These are phyloP conservation scores for Echinochloa phyllopogon DNA, from an alignment of 176 grass and related monocot species.

Conservation along the genomic window DNA sequence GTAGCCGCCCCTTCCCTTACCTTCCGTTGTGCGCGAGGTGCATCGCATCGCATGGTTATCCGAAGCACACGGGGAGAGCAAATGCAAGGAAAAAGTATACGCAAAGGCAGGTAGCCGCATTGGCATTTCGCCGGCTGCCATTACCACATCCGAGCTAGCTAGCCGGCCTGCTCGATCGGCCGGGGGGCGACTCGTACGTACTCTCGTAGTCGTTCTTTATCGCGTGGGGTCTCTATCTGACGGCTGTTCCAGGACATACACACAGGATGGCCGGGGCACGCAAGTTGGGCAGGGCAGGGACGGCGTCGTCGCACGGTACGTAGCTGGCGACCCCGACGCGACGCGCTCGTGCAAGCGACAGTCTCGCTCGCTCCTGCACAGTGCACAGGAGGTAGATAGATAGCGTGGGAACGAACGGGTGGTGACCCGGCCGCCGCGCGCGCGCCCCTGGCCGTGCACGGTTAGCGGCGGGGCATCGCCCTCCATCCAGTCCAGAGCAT, in stretches of 20 bases:
- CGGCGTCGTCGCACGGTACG: neutral
- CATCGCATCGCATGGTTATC: neutral
- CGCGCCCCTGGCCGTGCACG: too few species aligned
- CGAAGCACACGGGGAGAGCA: neutral
- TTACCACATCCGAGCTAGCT: neutral
- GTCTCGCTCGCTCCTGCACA: neutral
- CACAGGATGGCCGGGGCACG: neutral
- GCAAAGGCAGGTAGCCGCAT: neutral
- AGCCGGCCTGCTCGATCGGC: neutral
- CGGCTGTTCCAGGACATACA: conserved; percentile 30
- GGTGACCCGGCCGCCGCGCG: neutral
- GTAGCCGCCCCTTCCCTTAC: neutral
- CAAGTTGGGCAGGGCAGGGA: neutral
- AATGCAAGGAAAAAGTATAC: neutral
- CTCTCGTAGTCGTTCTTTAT: neutral
- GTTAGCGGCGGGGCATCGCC: too few species aligned
- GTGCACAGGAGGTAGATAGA: neutral
- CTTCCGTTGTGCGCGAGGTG: neutral
- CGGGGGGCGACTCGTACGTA: neutral
- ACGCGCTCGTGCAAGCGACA: conserved; percentile 13
- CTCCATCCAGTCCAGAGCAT: too few species aligned
- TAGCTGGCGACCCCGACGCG: neutral
- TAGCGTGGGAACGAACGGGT: neutral
- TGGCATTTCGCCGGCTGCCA: neutral
- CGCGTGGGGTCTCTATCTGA: conserved; percentile 13